Conservation (phyloP, 352 stramenopile genomes). For the Globisporangium echinulatum region DNA sequence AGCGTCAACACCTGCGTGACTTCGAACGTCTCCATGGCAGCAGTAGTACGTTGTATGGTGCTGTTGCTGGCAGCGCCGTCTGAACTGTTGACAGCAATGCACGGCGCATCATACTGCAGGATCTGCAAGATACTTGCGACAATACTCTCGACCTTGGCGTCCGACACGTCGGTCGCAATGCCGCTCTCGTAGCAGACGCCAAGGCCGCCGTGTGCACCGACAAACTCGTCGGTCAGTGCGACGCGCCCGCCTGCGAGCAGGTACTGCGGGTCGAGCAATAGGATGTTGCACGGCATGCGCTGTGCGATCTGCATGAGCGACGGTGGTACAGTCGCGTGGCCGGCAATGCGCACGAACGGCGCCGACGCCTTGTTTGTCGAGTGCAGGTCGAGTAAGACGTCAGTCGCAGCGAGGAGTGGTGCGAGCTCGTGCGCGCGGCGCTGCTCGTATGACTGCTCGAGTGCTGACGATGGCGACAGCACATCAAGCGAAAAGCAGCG, state of each 20-base stretch:
- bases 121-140: constrained; percentile 37
- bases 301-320: constrained; percentile 22
- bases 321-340: constrained; percentile 22
- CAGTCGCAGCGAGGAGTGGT: constrained; percentile 36
- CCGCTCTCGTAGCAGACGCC: constrained; percentile 70
- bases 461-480: constrained; percentile 7
- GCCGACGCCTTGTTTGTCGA: constrained; percentile 73
- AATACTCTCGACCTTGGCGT: constrained; percentile 36
- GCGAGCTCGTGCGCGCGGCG: constrained; percentile 48
- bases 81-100: constrained; percentile 12
- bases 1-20: constrained; percentile 65
- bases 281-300: constrained; percentile 40
- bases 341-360: constrained; percentile 60
- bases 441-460: constrained; percentile 32
- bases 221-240: constrained; percentile 70
- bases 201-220: constrained; percentile 46
- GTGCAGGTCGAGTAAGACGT: constrained; percentile 70
- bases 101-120: constrained; percentile 32
- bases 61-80: too few species aligned
- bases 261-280: constrained; percentile 60
- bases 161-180: constrained; percentile 43
- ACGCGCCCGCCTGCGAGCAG: constrained; percentile 48
- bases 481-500: constrained; percentile 48
- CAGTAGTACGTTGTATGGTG: too few species aligned
- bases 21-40: constrained; percentile 23